phyloP scores from a whole-genome alignment of 139 green algal genomes.

The Chlorella sp. region DNA sequence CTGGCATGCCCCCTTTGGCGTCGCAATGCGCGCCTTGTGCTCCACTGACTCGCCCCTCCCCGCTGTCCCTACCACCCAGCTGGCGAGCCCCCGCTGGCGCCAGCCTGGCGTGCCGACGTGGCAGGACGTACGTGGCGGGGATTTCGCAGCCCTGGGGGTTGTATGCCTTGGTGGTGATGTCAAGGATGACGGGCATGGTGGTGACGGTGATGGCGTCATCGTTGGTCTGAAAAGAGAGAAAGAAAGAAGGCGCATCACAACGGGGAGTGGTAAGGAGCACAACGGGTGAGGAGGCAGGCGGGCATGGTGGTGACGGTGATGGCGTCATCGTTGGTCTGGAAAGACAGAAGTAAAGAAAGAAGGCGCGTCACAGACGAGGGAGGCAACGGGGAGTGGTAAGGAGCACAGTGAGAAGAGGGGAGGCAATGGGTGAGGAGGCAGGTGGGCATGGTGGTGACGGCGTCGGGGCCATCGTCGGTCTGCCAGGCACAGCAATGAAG shows the following conservation, averaged over 20 bases:
- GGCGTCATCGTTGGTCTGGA: conserved; percentile 38
- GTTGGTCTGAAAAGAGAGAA: conserved; percentile 17
- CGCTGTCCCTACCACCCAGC: too few species aligned
- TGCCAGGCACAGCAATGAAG: too few species aligned
- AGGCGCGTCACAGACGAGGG: too few species aligned
- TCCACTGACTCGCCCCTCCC: too few species aligned
- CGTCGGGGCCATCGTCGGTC: conserved; percentile 36
- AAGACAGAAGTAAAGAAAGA: not conserved
- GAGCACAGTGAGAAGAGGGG: too few species aligned
- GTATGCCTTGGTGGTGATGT: conserved; percentile 27
- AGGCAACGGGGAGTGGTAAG: not conserved
- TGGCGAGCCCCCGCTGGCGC: too few species aligned
- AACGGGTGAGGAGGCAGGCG: not conserved
- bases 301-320: conserved; percentile 25
- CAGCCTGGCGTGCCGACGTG: not conserved
- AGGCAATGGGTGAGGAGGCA: too few species aligned
- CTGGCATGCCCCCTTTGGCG: too few species aligned
- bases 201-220: conserved; percentile 38
- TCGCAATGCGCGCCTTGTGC: too few species aligned
- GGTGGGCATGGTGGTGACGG: conserved; percentile 18
- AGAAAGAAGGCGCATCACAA: too few species aligned
- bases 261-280: not conserved
- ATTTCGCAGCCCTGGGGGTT: conserved; percentile 37
- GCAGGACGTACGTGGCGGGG: conserved; percentile 31
- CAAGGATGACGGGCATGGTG: conserved; percentile 28